These are phyloP conservation scores for Drechslerella dactyloides DNA, from an alignment of 2,329 filamentous ascomycete species.

Conservation along the genomic window DNA sequence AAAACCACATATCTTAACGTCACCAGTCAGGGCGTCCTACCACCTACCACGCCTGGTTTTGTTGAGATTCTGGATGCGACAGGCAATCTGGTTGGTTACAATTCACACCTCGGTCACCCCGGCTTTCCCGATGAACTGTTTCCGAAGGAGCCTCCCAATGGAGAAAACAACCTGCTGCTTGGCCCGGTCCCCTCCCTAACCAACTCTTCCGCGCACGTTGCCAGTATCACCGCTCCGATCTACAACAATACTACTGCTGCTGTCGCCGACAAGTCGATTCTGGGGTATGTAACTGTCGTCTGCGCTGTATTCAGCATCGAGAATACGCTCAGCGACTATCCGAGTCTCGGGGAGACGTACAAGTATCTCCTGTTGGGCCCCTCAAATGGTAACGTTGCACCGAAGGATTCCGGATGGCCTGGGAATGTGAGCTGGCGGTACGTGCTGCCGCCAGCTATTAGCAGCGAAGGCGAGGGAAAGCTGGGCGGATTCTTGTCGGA, in stretches of 20 bases:
- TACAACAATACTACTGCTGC: slow-evolving; percentile 49
- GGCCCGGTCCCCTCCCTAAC: slow-evolving; percentile 37
- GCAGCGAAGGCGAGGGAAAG: slow-evolving; percentile 21
- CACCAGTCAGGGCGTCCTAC: slow-evolving; percentile 27
- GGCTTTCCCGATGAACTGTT: slow-evolving; percentile 44
- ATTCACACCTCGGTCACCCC: slow-evolving; percentile 31
- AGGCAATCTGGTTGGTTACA: slow-evolving; percentile 39
- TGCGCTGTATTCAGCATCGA: slow-evolving; percentile 37
- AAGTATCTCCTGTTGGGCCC: slow-evolving; percentile 38
- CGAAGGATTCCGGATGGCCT: slow-evolving; percentile 33
- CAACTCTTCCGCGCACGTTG: slow-evolving; percentile 31
- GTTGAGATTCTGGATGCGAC: slow-evolving; percentile 32
- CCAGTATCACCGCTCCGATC: slow-evolving; percentile 35
- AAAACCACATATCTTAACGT: slow-evolving; percentile 36
- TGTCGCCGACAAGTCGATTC: slow-evolving; percentile 32
- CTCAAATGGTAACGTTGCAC: slow-evolving; percentile 21
- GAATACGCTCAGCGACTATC: slow-evolving; percentile 35
- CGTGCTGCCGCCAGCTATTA: slow-evolving; percentile 36
- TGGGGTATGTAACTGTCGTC: slow-evolving; percentile 42
- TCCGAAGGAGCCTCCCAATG: slow-evolving; percentile 15
- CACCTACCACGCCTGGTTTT: slow-evolving; percentile 25
- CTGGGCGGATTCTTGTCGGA: slow-evolving; percentile 33
- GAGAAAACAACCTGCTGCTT: slow-evolving; percentile 12
- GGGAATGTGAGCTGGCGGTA: slow-evolving; percentile 48
- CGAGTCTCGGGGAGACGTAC: slow-evolving; percentile 30